A percentile compares a stretch with the other conserved stretches of the same genome.
phyloP scores from a whole-genome alignment of 352 stramenopile genomes.

The Phytophthora idaei region DNA sequence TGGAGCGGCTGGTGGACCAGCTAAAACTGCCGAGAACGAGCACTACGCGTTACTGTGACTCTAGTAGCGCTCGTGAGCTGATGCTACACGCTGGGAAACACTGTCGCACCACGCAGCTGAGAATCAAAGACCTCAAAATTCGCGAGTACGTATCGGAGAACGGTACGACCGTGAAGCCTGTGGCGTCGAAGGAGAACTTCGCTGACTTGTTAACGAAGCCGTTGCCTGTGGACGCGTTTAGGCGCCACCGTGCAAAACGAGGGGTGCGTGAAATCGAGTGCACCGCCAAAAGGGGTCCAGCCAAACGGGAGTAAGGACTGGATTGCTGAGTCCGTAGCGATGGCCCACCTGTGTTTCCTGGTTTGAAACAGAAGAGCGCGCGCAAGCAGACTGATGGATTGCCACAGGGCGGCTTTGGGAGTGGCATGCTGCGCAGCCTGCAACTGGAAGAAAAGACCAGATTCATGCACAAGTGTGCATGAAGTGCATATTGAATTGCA shows the following conservation, averaged over 20 bases:
- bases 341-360: not conserved
- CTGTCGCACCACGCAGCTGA: not conserved
- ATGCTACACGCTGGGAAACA: slow-evolving; percentile 22
- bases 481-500: no score
- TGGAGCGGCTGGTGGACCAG: slow-evolving; percentile 21
- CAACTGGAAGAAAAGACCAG: no score
- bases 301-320: not conserved
- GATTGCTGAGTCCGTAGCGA: not conserved
- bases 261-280: not conserved
- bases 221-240: not conserved
- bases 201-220: not conserved
- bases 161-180: not conserved
- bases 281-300: no score
- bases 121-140: slow-evolving; percentile 15
- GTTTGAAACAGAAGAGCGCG: not conserved
- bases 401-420: no score
- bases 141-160: not conserved
- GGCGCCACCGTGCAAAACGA: not conserved
- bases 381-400: not conserved
- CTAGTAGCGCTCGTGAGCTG: slow-evolving; percentile 16
- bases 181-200: not conserved
- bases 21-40: slow-evolving; percentile 10
- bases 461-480: no score
- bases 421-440: no score
- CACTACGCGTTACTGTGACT: slow-evolving; percentile 16